These are phyloP conservation scores for Fusarium sp. DNA, from an alignment of 2,329 filamentous ascomycete genomes.

Conservation along the genomic window DNA sequence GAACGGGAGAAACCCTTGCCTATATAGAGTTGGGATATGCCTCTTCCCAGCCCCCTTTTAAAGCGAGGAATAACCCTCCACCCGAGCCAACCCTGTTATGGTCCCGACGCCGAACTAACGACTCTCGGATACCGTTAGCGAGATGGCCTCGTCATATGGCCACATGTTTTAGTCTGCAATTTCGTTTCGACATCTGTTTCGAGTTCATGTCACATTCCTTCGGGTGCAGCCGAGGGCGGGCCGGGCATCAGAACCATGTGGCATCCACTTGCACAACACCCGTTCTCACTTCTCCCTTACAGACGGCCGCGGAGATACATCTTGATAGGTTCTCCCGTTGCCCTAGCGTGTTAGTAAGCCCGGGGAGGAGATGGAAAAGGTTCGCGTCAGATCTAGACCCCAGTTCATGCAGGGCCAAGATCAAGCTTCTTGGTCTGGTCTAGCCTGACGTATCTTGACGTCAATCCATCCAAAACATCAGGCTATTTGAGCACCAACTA, in stretches of 20 bases:
- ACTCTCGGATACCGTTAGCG: neutral
- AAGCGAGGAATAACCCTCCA: neutral
- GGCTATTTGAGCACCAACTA: neutral
- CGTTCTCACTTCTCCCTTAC: neutral
- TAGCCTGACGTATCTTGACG: neutral
- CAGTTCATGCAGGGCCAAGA: neutral
- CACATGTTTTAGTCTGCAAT: neutral
- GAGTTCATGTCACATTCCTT: neutral
- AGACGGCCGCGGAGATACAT: neutral
- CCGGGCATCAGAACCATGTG: neutral
- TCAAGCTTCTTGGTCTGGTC: neutral
- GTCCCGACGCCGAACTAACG: neutral
- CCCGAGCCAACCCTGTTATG: neutral
- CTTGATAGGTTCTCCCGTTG: neutral
- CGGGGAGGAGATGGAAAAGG: neutral
- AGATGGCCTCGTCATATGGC: neutral
- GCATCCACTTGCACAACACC: neutral
- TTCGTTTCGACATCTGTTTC: neutral
- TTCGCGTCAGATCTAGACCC: neutral
- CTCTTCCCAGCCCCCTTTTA: neutral
- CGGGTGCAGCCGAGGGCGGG: neutral
- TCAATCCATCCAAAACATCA: constrained; percentile 1
- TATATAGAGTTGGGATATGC: neutral
- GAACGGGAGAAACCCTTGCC: neutral
- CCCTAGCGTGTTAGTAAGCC: neutral